Percentiles rank a stretch among this genome's conserved stretches.
These are phyloP conservation scores for Ganoderma lingzhi DNA, from an alignment of 1,284 basidiomycete species.

Conservation along the genomic window DNA sequence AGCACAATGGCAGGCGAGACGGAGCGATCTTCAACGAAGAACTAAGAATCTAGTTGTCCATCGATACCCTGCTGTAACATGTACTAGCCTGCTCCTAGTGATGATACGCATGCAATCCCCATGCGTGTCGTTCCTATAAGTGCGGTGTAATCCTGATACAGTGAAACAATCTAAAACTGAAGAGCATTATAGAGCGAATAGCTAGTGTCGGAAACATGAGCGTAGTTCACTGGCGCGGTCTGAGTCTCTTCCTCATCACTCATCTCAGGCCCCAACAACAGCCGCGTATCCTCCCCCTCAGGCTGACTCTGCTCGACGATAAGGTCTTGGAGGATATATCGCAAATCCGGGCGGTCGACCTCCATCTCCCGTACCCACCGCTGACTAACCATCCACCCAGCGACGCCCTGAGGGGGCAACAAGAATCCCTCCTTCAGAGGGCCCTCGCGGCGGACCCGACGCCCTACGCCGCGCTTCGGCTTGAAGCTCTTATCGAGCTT, in stretches of 20 bases:
- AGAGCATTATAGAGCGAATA: conserved; percentile 39
- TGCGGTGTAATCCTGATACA: background rate
- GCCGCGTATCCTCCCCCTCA: conserved; percentile 54
- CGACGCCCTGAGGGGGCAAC: conserved; percentile 68
- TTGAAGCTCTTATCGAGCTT: conserved; percentile 50
- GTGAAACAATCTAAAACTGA: conserved; percentile 14
- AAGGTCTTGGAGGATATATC: conserved; percentile 49
- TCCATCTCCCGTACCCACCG: conserved; percentile 59
- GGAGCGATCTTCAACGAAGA: conserved; percentile 8
- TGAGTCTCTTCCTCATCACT: conserved; percentile 51
- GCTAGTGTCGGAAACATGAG: conserved; percentile 37
- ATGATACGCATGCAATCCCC: background rate
- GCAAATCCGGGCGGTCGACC: conserved; percentile 54
- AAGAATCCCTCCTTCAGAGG: conserved; percentile 61
- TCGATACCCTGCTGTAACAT: conserved; percentile 1
- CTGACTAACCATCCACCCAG: conserved; percentile 79
- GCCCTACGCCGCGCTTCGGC: conserved; percentile 64
- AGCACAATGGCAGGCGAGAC: conserved; percentile 16
- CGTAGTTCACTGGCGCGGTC: conserved; percentile 19
- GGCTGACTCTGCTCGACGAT: conserved; percentile 56
- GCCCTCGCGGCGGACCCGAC: conserved; percentile 62
- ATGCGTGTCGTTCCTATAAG: background rate
- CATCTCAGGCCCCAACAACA: conserved; percentile 56
- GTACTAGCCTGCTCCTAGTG: background rate
- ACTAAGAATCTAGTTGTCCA: background rate